Base-by-base conservation (phyloP, 2,329 filamentous ascomycete genomes). In the Penicillium sp. region DNA sequence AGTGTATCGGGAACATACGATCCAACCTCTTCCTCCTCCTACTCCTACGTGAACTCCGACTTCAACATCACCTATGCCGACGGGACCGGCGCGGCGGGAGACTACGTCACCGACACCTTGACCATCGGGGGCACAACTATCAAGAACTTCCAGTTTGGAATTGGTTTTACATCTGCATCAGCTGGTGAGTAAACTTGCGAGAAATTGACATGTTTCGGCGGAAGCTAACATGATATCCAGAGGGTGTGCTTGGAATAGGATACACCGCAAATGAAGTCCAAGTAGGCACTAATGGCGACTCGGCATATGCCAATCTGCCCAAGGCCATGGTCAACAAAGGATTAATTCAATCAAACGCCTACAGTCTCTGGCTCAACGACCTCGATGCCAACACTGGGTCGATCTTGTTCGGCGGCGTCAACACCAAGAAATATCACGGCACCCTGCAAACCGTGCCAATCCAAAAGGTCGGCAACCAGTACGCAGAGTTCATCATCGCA, bases 51-150 rank as follows among this genome's bases (percentile, higher is more conserved):
- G 51, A 86, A 86, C 59, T 86, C 83, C 67, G 80, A 86, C 56
- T 96, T 97, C 78, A 92, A 93, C 75, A 96, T 96, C 60, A 86
- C 86, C 1, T 96, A 96, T 62, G 88, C 89, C 39, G 92, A 96
- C 73, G 90, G 90, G 43, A 89, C 89, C 0, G 85, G 86, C 5
- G 89, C 91, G 0, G 71, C 77, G 1, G 92, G 92, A 32, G 89
- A 94, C 72, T 96, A 96, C 70, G 90, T 85, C 2, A 86, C 83
- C 4, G 92, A 97, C 67, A 88, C 81, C 0, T 75, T 96, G 54
- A 76, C 56, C 3, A 67, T 88, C 43, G 83, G 81, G 22, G 79
- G 76, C 22, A 68, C 76, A 10, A 76, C 69, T 0, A 60, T 87
- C 31, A 64, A 77, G 2, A 69, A 76, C 43, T 77, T 86, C 60